Evolutionary conservation across 257 asterid genomes (phyloP).

Genomic region (Solanum acaule): DNA sequence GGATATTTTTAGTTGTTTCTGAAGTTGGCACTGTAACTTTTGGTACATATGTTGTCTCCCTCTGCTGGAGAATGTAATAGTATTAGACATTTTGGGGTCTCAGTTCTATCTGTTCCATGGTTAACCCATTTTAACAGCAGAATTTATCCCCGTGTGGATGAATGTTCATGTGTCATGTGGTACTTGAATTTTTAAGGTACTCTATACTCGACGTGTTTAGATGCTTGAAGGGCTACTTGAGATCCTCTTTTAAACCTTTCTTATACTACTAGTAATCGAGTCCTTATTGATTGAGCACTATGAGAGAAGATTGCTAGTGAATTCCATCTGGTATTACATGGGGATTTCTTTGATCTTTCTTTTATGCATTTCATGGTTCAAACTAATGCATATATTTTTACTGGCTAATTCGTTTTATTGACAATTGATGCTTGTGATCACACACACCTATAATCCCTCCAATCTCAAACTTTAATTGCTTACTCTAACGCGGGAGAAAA

Average conservation of each 20-base stretch:
- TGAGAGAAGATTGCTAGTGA: not conserved
- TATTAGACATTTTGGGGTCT: not conserved
- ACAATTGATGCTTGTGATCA: not conserved
- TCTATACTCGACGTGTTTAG: not conserved
- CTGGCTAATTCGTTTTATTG: not conserved
- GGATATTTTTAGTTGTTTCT: not conserved
- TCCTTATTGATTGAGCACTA: not conserved
- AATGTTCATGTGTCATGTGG: not conserved
- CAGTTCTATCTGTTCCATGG: not conserved
- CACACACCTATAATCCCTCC: not conserved
- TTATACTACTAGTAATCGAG: not conserved
- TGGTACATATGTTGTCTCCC: not conserved
- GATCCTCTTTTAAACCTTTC: not conserved
- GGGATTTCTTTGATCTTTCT: not conserved
- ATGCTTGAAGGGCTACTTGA: not conserved
- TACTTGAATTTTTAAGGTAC: not conserved
- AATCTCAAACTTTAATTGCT: not conserved
- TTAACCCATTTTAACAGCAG: not conserved
- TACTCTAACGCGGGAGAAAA: not conserved
- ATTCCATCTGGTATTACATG: not conserved
- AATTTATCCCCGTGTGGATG: not conserved
- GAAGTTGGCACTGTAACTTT: not conserved
- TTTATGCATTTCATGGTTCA: not conserved
- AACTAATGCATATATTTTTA: not conserved
- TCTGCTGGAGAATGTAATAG: not conserved